Base-by-base conservation (phyloP, 169 alveolate genomes). In the Plasmodium billcollinsi region DNA sequence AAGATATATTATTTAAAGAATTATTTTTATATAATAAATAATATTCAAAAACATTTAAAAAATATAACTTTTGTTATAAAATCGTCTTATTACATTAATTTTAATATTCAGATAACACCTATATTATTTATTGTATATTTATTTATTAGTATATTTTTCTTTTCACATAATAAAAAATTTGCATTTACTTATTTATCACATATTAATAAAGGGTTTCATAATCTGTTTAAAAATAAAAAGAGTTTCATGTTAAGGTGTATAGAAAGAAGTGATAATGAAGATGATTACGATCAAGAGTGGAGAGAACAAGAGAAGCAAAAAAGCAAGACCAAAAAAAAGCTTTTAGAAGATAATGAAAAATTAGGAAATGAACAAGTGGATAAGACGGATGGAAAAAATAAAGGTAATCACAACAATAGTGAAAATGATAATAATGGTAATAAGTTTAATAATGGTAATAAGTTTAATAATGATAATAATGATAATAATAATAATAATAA, bases 21-120 rank as follows among this genome's bases (percentile, higher is more conserved):
- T 71, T 86, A 86, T 66, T 52, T 86, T 61, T 86, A 71, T 67
- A 86, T 86, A 24, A 54, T 86, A 9, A 86, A 73, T 45, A 86
- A 86, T 43, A 86, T 86, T 14, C 92, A 86, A 39, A 71, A 29
- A 6, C 75, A 86, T 52, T 66, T 86, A 12, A 61, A 65, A 50
- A 65, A 43, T 43, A 62, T 86, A 9, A 71, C 88, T 1, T 24
- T 9, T 29, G 14, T 86, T 15, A 86, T 86, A 15, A 86, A 86
- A 66, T 86, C 92, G 3, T 86, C 92, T 0, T 65, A 86, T 62
- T 86, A 86, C 20, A 86, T 86, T 4, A 86, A 86, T 39, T 86
- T 71, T 26, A 86, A 86, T 20, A 71, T 86, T 8, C 92, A 86
- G 24, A 86, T 86, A 8, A 86, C 88, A 4, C 92, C 92, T 1